Evolutionary conservation across 1,139 yeast genomes (phyloP).

Genomic region (Sugiyamaella grinbergsii): DNA sequence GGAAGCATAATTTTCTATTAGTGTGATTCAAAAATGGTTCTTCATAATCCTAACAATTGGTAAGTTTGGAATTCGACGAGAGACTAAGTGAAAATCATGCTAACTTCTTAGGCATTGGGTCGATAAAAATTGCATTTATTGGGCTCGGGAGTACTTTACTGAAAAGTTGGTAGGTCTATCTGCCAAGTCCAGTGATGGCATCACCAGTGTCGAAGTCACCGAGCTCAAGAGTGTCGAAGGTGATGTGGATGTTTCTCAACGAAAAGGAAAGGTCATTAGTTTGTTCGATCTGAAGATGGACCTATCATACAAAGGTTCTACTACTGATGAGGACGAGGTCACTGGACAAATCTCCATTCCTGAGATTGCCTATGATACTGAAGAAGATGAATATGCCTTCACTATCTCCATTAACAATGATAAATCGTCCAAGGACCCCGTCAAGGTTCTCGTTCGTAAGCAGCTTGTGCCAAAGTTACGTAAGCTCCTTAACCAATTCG

Average conservation of each 20-base stretch:
- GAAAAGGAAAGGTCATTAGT: constrained; percentile 95
- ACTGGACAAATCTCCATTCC: constrained; percentile 80
- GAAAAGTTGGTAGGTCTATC: constrained; percentile 56
- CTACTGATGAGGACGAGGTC: constrained; percentile 44
- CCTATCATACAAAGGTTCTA: constrained; percentile 58
- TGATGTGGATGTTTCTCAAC: constrained; percentile 93
- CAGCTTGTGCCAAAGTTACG: constrained; percentile 72
- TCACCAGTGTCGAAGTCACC: constrained; percentile 49
- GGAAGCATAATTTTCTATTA: neutral
- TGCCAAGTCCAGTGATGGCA: constrained; percentile 45
- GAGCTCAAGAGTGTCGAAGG: constrained; percentile 78
- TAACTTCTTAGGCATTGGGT: constrained; percentile 81
- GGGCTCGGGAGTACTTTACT: constrained; percentile 80
- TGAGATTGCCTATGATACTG: constrained; percentile 94
- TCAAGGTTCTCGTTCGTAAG: constrained; percentile 56
- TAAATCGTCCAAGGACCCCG: constrained; percentile 53
- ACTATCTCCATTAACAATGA: constrained; percentile 64
- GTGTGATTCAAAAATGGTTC: constrained; percentile 53
- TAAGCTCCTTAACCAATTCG: constrained; percentile 60
- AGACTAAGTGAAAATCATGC: neutral
- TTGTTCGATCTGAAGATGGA: constrained; percentile 77
- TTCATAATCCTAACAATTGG: constrained; percentile 74
- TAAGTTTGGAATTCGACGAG: constrained; percentile 23
- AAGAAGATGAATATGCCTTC: constrained; percentile 80
- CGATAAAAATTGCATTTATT: constrained; percentile 90